phyloP scores from a whole-genome alignment of 441 rosid species.

The Pelargonium myrrhifolium region DNA sequence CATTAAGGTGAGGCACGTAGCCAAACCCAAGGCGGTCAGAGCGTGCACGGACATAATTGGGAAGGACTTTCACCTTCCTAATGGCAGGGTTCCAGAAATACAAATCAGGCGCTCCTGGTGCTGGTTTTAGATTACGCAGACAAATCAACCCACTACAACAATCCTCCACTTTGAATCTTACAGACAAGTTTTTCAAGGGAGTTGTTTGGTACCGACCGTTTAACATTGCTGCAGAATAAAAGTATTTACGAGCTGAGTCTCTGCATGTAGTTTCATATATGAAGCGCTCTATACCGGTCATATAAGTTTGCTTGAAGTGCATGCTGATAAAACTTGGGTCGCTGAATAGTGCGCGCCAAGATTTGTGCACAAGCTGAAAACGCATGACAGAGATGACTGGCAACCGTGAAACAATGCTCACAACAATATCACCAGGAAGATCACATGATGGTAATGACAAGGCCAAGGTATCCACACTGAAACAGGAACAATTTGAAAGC shows the following conservation, averaged over 20 bases:
- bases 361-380: not conserved
- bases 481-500: not conserved
- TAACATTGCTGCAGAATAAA: not conserved
- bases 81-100: not conserved
- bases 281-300: not conserved
- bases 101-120: not conserved
- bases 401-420: not conserved
- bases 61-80: not conserved
- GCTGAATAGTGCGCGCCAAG: not conserved
- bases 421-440: not conserved
- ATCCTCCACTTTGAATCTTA: not conserved
- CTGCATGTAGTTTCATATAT: not conserved
- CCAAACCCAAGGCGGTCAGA: not conserved
- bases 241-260: not conserved
- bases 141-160: not conserved
- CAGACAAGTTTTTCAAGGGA: not conserved
- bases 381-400: not conserved
- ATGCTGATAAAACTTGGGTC: not conserved
- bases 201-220: not conserved
- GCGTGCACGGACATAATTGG: not conserved
- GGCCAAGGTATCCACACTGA: not conserved
- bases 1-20: not conserved
- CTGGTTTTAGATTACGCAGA: not conserved
- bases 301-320: not conserved
- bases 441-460: not conserved